These are phyloP conservation scores for Mycena leptocephala DNA, from an alignment of 768 basidiomycete genomes.

Conservation along the genomic window DNA sequence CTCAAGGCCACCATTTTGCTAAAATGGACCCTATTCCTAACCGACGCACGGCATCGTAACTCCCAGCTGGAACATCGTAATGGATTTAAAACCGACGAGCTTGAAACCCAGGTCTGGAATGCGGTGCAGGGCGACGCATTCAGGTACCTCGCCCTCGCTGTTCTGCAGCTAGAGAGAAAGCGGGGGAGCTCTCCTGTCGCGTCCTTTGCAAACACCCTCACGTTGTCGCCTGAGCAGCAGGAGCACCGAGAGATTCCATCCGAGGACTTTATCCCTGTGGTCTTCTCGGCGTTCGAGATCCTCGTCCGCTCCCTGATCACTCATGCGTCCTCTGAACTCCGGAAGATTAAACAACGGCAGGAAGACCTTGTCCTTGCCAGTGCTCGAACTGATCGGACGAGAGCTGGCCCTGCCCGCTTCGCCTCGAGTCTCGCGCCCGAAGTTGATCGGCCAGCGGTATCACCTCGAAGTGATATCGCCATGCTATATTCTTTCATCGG, in stretches of 20 bases:
- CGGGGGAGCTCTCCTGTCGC: conserved; percentile 53
- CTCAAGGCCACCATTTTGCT: conserved; percentile 84
- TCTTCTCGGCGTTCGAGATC: conserved; percentile 79
- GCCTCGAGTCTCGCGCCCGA: conserved; percentile 60
- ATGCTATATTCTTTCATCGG: conserved; percentile 90
- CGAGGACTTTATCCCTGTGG: conserved; percentile 66
- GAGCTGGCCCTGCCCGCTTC: conserved; percentile 66
- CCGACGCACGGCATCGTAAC: conserved; percentile 82
- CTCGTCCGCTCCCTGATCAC: conserved; percentile 82
- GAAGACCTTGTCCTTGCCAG: conserved; percentile 86
- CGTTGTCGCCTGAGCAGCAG: conserved; percentile 57
- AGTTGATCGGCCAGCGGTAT: conserved; percentile 52
- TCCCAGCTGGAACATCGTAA: conserved; percentile 73
- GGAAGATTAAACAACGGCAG: conserved; percentile 91
- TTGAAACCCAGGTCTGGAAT: conserved; percentile 87
- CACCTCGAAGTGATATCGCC: conserved; percentile 88
- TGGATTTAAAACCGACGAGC: conserved; percentile 83
- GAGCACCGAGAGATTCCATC: conserved; percentile 63
- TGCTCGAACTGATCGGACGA: conserved; percentile 75
- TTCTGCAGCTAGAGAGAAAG: conserved; percentile 70
- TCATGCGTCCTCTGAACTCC: conserved; percentile 85
- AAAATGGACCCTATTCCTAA: conserved; percentile 91
- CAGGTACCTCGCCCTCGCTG: conserved; percentile 74
- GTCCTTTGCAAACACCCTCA: conserved; percentile 51
- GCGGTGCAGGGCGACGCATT: conserved; percentile 91